A percentile compares a stretch with the other conserved stretches of the same genome.
Conservation (phyloP, 2,329 filamentous ascomycete species). For the Cladosporium sp. region DNA sequence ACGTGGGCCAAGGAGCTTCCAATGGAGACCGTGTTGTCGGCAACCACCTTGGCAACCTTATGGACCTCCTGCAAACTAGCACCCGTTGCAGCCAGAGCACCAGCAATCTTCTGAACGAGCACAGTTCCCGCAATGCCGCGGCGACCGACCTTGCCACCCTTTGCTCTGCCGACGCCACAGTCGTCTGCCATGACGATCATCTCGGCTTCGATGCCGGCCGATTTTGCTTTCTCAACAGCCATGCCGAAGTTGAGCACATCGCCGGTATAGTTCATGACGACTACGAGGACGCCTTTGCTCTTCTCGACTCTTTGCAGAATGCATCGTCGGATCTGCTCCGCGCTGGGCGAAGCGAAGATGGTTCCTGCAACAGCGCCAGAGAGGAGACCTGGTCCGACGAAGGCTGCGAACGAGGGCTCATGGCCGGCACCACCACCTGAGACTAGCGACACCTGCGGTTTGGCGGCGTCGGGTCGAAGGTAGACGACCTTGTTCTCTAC, state of each 20-base stretch:
- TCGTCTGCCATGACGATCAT: conserved; percentile 94
- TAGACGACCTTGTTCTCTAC: conserved; percentile 79
- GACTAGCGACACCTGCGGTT: conserved; percentile 69
- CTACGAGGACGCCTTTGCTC: conserved; percentile 73
- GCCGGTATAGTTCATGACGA: conserved; percentile 73
- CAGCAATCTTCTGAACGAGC: conserved; percentile 84
- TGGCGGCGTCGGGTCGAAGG: conserved; percentile 54
- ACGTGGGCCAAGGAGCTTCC: conserved; percentile 85
- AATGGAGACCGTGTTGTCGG: conserved; percentile 76
- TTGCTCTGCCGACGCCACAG: conserved; percentile 76
- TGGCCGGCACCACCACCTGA: conserved; percentile 88
- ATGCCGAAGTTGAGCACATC: conserved; percentile 86
- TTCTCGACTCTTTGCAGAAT: conserved; percentile 69
- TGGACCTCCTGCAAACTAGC: conserved; percentile 64
- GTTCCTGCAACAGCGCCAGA: conserved; percentile 80
- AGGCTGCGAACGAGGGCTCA: conserved; percentile 81
- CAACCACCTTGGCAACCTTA: conserved; percentile 64
- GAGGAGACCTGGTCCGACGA: conserved; percentile 78
- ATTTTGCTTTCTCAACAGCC: conserved; percentile 86
- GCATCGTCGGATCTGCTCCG: conserved; percentile 76
- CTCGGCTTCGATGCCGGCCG: conserved; percentile 70
- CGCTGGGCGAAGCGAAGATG: conserved; percentile 77
- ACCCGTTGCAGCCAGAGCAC: conserved; percentile 71
- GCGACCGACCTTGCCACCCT: conserved; percentile 86
- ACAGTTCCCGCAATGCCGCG: conserved; percentile 90